A percentile compares a stretch with the other conserved stretches of the same genome.
These are phyloP conservation scores for Hypericum androsaemum DNA, from an alignment of 345 rosid species.

Conservation along the genomic window DNA sequence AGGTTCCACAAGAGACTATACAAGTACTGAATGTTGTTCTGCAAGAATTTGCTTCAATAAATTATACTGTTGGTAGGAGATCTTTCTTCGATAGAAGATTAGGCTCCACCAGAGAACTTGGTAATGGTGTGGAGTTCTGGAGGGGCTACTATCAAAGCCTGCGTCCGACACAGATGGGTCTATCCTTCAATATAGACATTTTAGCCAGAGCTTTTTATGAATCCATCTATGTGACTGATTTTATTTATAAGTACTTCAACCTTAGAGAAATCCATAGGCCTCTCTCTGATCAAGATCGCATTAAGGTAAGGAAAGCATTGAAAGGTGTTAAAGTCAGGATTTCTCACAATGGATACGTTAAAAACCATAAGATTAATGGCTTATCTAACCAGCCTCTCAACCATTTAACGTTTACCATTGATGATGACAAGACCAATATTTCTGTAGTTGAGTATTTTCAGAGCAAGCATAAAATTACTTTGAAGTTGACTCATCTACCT, in stretches of 20 bases:
- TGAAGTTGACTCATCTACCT: too few relatives aligned
- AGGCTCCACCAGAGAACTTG: constrained; percentile 38
- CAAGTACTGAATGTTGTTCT: constrained; percentile 68
- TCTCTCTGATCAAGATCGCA: constrained; percentile 42
- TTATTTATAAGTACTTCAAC: constrained; percentile 31
- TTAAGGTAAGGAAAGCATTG: constrained; percentile 54
- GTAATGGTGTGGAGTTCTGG: constrained; percentile 58
- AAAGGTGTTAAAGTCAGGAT: constrained; percentile 41
- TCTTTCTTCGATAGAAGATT: constrained; percentile 33
- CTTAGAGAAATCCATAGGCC: constrained; percentile 27
- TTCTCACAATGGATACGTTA: constrained; percentile 14
- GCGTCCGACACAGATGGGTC: constrained; percentile 67
- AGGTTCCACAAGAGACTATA: constrained; percentile 49
- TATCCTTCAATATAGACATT: constrained; percentile 71
- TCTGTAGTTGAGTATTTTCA: constrained; percentile 48
- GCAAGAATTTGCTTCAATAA: constrained; percentile 29
- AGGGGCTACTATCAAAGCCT: constrained; percentile 63
- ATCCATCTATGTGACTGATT: constrained; percentile 42
- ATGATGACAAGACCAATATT: constrained; percentile 17
- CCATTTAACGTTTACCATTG: constrained; percentile 36
- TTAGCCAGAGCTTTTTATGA: constrained; percentile 74
- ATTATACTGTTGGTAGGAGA: constrained; percentile 45
- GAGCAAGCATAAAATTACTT: constrained; percentile 29
- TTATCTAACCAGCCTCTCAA: constrained; percentile 38
- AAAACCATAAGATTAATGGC: constrained; percentile 36